phyloP scores from a whole-genome alignment of 2,329 filamentous ascomycete genomes.

The Endothia cerciana region DNA sequence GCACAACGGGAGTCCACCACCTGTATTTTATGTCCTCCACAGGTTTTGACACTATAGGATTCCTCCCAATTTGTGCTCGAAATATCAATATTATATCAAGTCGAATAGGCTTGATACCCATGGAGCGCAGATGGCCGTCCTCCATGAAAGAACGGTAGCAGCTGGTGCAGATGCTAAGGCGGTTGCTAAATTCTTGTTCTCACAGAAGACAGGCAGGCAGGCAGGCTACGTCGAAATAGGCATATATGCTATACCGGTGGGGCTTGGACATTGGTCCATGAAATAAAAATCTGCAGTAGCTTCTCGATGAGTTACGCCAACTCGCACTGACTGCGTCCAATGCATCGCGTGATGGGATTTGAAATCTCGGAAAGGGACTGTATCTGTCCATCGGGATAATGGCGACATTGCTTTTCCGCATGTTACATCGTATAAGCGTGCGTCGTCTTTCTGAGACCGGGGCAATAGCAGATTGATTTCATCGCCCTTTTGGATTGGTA shows the following conservation, averaged over 20 bases:
- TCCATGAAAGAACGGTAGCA: no score
- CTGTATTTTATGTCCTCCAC: neutral
- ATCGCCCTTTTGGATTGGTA: no score
- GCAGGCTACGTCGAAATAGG: no score
- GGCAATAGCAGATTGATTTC: no score
- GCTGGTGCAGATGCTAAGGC: no score
- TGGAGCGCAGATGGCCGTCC: no score
- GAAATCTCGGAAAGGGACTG: neutral
- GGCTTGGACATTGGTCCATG: no score
- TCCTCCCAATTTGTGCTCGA: neutral
- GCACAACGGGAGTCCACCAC: neutral
- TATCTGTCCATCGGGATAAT: neutral
- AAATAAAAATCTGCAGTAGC: no score
- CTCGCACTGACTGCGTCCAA: neutral
- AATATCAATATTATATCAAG: neutral
- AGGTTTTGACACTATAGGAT: neutral
- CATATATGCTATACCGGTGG: no score
- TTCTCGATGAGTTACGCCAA: neutral
- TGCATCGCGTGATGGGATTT: neutral
- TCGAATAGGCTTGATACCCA: neutral
- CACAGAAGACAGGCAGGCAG: no score
- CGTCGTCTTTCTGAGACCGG: neutral
- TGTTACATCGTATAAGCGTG: neutral
- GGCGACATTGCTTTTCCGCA: neutral
- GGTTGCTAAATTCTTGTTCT: no score